Evolutionary conservation across 2,329 filamentous ascomycete species (phyloP), one percentile per base, ranked within the genome.

Genomic region (Fusarium subtropicale): DNA sequence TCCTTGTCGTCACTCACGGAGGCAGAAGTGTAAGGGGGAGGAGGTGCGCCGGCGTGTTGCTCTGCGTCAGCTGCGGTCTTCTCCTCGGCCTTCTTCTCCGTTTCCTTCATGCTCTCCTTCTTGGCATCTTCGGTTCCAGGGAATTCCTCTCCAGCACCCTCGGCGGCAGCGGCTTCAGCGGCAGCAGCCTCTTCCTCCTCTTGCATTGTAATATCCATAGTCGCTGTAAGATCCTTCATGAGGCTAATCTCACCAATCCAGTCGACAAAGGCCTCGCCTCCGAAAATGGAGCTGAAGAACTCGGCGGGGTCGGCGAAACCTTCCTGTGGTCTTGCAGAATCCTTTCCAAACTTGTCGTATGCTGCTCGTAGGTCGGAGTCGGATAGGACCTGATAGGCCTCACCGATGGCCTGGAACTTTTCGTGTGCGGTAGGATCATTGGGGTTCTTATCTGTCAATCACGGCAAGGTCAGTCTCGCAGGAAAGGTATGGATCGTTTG

Each of bases 201-300:
- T 58, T 92, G 86, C 90, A 94, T 95, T 22, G 93, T 94, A 72
- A 99, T 98, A 76, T 99, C 96, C 95, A 99, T 98, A 45, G 94
- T 97, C 76, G 94, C 93, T 20, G 95, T 98, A 56, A 99, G 86
- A 77, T 99, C 96, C 84, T 97, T 98, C 92, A 99, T 97, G 60
- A 99, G 88, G 52, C 93, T 96, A 74, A 99, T 97, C 85, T 99
- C 96, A 72, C 96, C 96, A 76, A 99, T 98, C 86, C 96, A 93
- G 83, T 99, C 95, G 65, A 91, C 86, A 76, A 99, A 99, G 15
- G 95, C 94, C 75, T 97, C 95, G 64, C 96, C 96, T 73, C 96
- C 96, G 77, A 99, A 99, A 74, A 99, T 99, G 85, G 94, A 97
- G 76, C 92, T 92, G 83, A 99, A 99, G 87, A 99, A 99, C 81